Base-by-base conservation (phyloP, 192 early-diverging fungal species). In the Mortierella alpina region DNA sequence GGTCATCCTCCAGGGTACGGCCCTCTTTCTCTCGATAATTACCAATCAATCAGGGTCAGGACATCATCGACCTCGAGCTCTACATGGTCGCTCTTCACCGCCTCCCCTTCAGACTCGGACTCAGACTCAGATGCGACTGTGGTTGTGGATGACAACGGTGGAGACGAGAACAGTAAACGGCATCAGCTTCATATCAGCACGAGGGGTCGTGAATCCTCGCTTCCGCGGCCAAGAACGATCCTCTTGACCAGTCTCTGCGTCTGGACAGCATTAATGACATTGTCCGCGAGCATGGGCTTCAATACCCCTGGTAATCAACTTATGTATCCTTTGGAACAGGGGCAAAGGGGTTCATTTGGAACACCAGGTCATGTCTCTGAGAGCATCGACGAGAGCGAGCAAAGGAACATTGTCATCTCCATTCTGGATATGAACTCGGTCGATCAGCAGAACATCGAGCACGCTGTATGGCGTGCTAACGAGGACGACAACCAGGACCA, bases 261-360 rank as follows among this genome's bases (percentile, higher is more conserved):
- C 39, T 80, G 77, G 77, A 80, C 77, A 41, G 2, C 68, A 0
- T 15, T 80, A 10, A 80, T 80, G 70, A 23, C 59, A n/a, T 11
- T 72, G n/a, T 80, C 77, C 2, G 61, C 77, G 10, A 5, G 23
- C 5, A 11, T 71, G 17, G 77, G 77, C 18, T 31, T 80, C n/a
- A 80, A 72, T 55, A 57, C 51, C 4, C 39, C 53, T 53, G 9
- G 4, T 4, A 20, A 68, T 68, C 23, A 54, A 68, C 55, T 11
- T 68, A 31, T 31, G 31, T 31, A 31, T 31, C 31, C 31, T 31
- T 31, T 31, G 31, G 31, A 31, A 31, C 31, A 31, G 31, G 31
- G 3, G 31, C 31, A 1, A 31, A 31, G 31, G 31, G 31, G 31
- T 31, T 31, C 31, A 31, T 3, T 31, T 31, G 31, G 31, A 31